phyloP scores from a whole-genome alignment of 495 filamentous ascomycete species.

The Cercophora scortea region DNA sequence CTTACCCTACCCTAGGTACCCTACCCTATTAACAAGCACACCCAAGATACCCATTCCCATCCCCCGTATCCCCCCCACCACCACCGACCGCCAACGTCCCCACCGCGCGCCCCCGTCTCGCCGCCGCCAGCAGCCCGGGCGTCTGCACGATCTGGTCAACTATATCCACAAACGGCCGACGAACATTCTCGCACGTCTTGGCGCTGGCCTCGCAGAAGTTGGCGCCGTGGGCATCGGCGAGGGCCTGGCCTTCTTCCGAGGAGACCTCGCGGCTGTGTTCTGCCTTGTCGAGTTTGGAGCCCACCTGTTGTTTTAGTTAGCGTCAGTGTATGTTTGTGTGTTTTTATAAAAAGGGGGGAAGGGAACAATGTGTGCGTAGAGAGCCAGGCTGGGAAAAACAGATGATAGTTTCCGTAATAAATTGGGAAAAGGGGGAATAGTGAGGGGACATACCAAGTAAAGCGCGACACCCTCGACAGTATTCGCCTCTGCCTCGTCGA shows the following conservation, averaged over 20 bases:
- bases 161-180: slow-evolving; percentile 46
- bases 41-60: slow-evolving; percentile 1
- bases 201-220: slow-evolving; percentile 50
- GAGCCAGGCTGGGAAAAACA: no score
- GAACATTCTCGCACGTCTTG: slow-evolving; percentile 47
- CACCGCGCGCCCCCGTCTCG: slow-evolving; percentile 9
- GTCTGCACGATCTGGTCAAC: slow-evolving; percentile 44
- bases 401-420: no score
- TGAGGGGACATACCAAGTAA: slow-evolving; percentile 39
- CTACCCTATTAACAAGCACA: slow-evolving; percentile 18
- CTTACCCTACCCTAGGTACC: not conserved
- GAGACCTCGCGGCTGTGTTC: slow-evolving; percentile 36
- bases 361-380: no score
- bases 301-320: slow-evolving; percentile 29
- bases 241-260: slow-evolving; percentile 40
- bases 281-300: slow-evolving; percentile 48
- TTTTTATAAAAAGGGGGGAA: not conserved
- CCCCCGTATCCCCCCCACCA: not conserved
- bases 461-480: slow-evolving; percentile 43
- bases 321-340: no score
- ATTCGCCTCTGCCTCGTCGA: slow-evolving; percentile 47
- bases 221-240: slow-evolving; percentile 40
- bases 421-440: no score
- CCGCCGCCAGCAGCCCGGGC: slow-evolving; percentile 31
- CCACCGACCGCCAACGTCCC: slow-evolving; percentile 9